Conservation (phyloP, 345 rosid genomes). For the Psidium guajava region DNA sequence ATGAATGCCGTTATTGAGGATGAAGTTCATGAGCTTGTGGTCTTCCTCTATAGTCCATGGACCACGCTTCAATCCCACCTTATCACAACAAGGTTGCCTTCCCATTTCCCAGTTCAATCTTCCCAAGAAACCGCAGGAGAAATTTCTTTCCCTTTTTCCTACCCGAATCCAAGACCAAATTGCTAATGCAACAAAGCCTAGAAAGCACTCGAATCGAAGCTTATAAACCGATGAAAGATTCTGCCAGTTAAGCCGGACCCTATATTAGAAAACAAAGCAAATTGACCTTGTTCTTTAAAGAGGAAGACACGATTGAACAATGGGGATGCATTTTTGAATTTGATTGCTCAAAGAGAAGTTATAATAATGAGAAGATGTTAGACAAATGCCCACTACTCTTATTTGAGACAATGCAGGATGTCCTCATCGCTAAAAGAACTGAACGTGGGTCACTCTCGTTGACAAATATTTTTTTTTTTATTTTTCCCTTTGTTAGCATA, state of each 20-base stretch:
- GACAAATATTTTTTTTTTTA: conserved; percentile 3
- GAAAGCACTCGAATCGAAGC: neutral
- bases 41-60: conserved; percentile 99
- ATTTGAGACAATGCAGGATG: conserved; percentile 11
- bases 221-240: neutral
- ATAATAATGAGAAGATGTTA: neutral
- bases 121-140: neutral
- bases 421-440: neutral
- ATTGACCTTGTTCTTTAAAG: neutral
- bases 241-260: neutral
- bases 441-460: conserved; percentile 30
- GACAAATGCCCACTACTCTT: conserved; percentile 8
- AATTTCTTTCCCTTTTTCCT: neutral
- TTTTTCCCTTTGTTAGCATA: neutral
- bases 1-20: conserved; percentile 82
- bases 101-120: conserved; percentile 32
- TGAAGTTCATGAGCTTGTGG: conserved; percentile 76
- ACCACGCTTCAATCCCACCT: conserved; percentile 84
- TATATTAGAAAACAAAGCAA: neutral
- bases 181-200: neutral
- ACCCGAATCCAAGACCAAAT: neutral
- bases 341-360: neutral
- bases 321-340: neutral
- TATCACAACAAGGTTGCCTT: conserved; percentile 92
- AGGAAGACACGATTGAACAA: neutral